Evolutionary conservation across 306 rosid species (phyloP), one percentile per base, ranked within the genome.

Genomic region (Ceratonia siliqua): DNA sequence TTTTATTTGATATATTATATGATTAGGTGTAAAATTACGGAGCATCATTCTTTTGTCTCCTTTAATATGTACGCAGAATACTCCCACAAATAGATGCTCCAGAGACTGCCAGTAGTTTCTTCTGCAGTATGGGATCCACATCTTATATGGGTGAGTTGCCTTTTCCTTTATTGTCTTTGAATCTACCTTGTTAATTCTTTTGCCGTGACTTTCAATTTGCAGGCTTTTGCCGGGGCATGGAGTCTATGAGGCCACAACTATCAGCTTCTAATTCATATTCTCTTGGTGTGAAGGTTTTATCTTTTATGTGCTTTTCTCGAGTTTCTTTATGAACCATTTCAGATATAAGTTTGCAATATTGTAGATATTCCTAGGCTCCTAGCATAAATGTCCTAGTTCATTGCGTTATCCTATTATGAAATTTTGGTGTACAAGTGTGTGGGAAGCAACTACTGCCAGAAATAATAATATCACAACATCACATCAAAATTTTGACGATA

Each of bases 281-380:
- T 54, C 72, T 70, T 49, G 69, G 76, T 33, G 72, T 80, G 11
- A 87, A 92, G 98, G 96, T 92, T 79, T 64, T 56, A 45, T 41
- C 94, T 92, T 79, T 64, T 56, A 45, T 41, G 3, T 53, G 35
- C 25, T 68, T 61, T 70, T 74, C 12, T 57, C 46, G 6, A 33
- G 38, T 2, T 33, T n/a, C n/a, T n/a, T n/a, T n/a, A n/a, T n/a
- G n/a, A 36, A 8, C 30, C 35, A 21, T 38, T 41, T 32, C 30
- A 13, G 6, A 58, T 69, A 0, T 79, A 6, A 46, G 30, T 73
- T 20, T 36, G 48, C 45, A 52, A 22, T 33, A 14, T 56, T 45
- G 6, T 82, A 15, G 32, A 33, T 25, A 28, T 30, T 15, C 24
- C 12, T 62, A 8, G 8, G 21, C 21, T 15, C 24, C 12, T 62